phyloP scores from a whole-genome alignment of 1,284 basidiomycete species.

The Kwoniella shivajii region DNA sequence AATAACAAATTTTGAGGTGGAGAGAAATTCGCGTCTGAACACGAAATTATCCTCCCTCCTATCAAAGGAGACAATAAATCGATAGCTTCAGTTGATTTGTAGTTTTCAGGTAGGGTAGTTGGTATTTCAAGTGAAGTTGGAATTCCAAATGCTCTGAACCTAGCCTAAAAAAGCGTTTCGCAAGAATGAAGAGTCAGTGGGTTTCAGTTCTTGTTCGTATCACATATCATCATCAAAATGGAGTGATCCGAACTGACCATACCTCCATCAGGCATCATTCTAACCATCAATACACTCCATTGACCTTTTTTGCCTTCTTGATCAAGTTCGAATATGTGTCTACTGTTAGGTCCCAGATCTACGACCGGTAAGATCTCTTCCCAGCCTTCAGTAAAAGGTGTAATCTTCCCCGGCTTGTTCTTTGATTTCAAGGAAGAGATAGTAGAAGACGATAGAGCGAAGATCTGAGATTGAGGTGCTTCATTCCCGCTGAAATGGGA shows the following conservation, averaged over 20 bases:
- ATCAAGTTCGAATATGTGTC: constrained; percentile 74
- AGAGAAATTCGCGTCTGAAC: constrained; percentile 89
- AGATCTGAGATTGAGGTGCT: constrained; percentile 76
- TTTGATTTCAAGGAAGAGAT: constrained; percentile 50
- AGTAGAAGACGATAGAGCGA: constrained; percentile 62
- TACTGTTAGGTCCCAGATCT: constrained; percentile 74
- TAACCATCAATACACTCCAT: constrained; percentile 84
- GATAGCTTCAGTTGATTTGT: constrained; percentile 56
- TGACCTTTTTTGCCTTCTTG: constrained; percentile 55
- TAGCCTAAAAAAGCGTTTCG: constrained; percentile 62
- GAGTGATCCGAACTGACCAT: constrained; percentile 64
- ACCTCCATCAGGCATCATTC: constrained; percentile 96
- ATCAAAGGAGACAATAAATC: constrained; percentile 90
- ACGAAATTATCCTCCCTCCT: constrained; percentile 66
- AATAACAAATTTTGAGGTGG: constrained; percentile 87
- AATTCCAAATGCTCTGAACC: constrained; percentile 85
- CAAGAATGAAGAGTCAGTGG: too few relatives aligned
- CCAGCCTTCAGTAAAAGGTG: constrained; percentile 59
- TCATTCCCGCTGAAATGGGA: constrained; percentile 97
- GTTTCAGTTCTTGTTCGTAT: too few relatives aligned
- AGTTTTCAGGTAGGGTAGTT: constrained; percentile 55
- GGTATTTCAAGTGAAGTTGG: constrained; percentile 59
- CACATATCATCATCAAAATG: too few relatives aligned
- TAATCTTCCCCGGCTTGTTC: constrained; percentile 28
- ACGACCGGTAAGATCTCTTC: constrained; percentile 73